Conservation (phyloP, 495 filamentous ascomycete species). For the Trypethelium eluteriae region DNA sequence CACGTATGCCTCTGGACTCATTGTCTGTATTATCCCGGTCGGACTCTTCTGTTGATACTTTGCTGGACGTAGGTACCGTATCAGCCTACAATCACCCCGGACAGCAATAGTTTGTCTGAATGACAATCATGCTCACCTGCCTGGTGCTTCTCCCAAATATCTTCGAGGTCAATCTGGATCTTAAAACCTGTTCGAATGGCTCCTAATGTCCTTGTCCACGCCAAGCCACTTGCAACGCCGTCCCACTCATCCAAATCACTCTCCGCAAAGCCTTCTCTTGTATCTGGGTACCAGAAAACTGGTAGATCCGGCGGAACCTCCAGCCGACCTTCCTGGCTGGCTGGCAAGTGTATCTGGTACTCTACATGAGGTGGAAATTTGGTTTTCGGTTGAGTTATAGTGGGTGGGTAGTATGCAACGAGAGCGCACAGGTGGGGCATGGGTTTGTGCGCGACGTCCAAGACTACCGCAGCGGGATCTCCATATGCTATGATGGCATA, state of each 20-base stretch:
- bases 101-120: neutral
- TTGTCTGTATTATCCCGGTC: conserved; percentile 27
- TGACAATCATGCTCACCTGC: conserved; percentile 13
- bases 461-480: conserved; percentile 50
- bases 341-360: conserved; percentile 50
- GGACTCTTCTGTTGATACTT: conserved; percentile 17
- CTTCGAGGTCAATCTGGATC: conserved; percentile 31
- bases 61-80: neutral
- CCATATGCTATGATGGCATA: conserved; percentile 39
- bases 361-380: conserved; percentile 44
- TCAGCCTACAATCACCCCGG: neutral
- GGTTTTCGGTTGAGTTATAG: conserved; percentile 44
- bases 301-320: conserved; percentile 31
- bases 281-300: conserved; percentile 45
- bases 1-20: conserved; percentile 33
- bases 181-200: conserved; percentile 32
- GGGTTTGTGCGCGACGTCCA: conserved; percentile 49
- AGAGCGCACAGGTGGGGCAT: conserved; percentile 44
- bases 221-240: conserved; percentile 45
- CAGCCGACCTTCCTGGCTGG: conserved; percentile 13
- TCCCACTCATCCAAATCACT: conserved; percentile 45
- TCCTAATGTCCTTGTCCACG: conserved; percentile 49
- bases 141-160: conserved; percentile 32
- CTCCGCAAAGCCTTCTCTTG: conserved; percentile 53
- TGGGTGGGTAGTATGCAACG: conserved; percentile 54